These are phyloP conservation scores for Pseudognaphalium luteoalbum DNA, from an alignment of 129 eudicot species.

Conservation along the genomic window DNA sequence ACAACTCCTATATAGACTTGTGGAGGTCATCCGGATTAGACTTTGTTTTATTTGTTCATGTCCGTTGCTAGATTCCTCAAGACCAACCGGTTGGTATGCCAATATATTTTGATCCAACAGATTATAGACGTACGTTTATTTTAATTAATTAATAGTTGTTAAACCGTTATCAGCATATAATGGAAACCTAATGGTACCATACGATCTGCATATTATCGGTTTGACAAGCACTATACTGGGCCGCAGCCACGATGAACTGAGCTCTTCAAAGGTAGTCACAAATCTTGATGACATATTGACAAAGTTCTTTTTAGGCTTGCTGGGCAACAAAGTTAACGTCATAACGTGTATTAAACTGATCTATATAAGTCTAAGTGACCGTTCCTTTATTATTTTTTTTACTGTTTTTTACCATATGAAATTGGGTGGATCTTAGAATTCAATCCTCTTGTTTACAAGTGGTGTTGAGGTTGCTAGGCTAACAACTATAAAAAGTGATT, in stretches of 20 bases:
- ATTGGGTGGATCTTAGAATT: too few relatives aligned
- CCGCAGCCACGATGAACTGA: not conserved
- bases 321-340: too few relatives aligned
- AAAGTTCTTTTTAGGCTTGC: too few relatives aligned
- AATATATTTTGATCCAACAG: not conserved
- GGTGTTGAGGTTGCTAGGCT: too few relatives aligned
- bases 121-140: not conserved
- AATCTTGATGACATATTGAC: too few relatives aligned
- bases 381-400: too few relatives aligned
- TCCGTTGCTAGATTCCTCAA: slow-evolving; percentile 7
- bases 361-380: too few relatives aligned
- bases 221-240: not conserved
- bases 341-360: too few relatives aligned
- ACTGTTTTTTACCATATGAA: too few relatives aligned
- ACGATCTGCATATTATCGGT: not conserved
- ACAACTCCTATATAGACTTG: not conserved
- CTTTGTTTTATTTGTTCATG: slow-evolving; percentile 3
- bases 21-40: not conserved
- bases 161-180: not conserved
- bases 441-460: too few relatives aligned
- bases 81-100: slow-evolving; percentile 15
- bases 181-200: not conserved
- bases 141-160: too few relatives aligned
- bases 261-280: not conserved
- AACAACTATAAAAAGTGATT: too few relatives aligned